phyloP scores from a whole-genome alignment of 2,329 filamentous ascomycete species.

The Fusarium agapanthi region DNA sequence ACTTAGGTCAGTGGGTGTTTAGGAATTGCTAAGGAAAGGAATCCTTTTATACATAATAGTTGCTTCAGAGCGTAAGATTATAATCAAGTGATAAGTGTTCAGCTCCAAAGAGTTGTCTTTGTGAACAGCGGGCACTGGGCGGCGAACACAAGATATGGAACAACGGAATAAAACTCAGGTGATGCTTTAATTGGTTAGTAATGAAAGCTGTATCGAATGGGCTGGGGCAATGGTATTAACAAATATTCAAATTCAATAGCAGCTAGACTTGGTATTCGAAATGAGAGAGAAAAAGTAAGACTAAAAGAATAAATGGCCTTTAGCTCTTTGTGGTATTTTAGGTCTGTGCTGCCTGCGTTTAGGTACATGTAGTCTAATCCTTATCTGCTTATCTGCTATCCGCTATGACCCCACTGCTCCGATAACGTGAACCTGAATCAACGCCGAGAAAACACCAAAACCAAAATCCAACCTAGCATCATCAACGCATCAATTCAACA shows the following conservation, averaged over 20 bases:
- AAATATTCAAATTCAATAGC: accelerated
- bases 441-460: not conserved
- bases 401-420: not conserved
- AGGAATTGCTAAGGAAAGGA: accelerated
- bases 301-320: not conserved
- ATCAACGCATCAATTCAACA: not conserved
- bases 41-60: not conserved
- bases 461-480: not conserved
- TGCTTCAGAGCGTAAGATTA: too few relatives aligned
- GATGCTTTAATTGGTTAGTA: not conserved
- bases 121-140: accelerated
- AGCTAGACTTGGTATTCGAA: not conserved
- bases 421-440: not conserved
- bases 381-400: not conserved
- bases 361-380: not conserved
- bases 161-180: not conserved
- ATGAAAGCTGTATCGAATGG: accelerated
- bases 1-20: accelerated
- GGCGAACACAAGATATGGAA: not conserved
- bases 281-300: not conserved
- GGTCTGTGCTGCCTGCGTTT: not conserved
- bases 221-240: accelerated
- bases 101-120: not conserved
- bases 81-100: not conserved
- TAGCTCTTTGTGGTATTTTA: not conserved